A percentile compares a stretch with the other conserved stretches of the same genome.
Conservation (phyloP, 352 stramenopile genomes). For the Globisporangium carolinianum region DNA sequence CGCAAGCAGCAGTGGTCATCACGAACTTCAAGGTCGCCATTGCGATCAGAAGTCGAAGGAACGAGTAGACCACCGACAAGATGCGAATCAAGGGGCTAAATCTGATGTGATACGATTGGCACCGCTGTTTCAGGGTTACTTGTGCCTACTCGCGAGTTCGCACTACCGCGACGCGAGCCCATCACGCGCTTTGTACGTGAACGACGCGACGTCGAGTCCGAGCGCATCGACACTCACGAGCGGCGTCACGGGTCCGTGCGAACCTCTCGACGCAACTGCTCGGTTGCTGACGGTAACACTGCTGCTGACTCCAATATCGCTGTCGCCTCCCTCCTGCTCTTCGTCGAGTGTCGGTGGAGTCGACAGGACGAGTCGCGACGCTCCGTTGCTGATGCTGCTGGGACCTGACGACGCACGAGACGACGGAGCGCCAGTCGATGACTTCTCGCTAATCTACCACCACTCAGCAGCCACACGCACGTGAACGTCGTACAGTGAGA, state of each 20-base stretch:
- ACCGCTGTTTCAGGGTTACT: too few species aligned
- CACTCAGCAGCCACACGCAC: background rate
- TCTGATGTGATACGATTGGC: background rate
- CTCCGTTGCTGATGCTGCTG: background rate
- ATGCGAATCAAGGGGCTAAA: background rate
- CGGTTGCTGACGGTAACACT: background rate
- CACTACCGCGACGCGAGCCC: slow-evolving; percentile 6
- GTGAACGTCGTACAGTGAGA: background rate
- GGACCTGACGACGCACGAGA: background rate
- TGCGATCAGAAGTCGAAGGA: background rate
- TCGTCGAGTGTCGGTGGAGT: background rate
- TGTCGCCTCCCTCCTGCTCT: background rate
- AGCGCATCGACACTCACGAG: slow-evolving; percentile 42
- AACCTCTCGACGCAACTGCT: slow-evolving; percentile 1
- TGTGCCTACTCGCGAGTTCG: too few species aligned
- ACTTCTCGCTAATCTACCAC: background rate
- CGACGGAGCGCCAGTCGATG: background rate
- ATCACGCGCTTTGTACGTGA: slow-evolving; percentile 33
- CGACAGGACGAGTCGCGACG: background rate
- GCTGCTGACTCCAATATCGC: slow-evolving; percentile 1
- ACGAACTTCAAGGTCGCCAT: background rate
- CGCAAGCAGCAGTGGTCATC: background rate
- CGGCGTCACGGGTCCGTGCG: slow-evolving; percentile 2
- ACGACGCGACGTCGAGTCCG: slow-evolving; percentile 49
- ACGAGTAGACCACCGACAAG: background rate